Base-by-base conservation (phyloP, 345 rosid genomes). In the Camelina laxa region DNA sequence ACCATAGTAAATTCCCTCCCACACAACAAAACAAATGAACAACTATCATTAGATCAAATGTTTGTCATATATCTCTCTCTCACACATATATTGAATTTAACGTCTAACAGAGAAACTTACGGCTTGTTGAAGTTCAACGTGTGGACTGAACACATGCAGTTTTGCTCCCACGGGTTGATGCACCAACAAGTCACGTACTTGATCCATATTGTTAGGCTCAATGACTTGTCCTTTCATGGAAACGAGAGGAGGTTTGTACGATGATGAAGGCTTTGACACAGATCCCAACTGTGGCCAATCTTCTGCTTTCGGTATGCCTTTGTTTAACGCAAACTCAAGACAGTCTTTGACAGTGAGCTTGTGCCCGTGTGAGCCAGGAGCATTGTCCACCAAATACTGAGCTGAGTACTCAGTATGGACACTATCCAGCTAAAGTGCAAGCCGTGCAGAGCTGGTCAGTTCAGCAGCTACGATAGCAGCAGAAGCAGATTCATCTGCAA, bases 161-260 rank as follows among this genome's bases (percentile, higher is more conserved):
- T 21, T 58, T 33, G 62, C 62, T 58, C 62, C 62, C 41, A 41
- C 35, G 1, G 51, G 51, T 41, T 62, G 51, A 21, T 62, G 13
- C 35, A 4, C 3, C 14, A 42, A 41, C 7, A 60, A 13, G 12
- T 41, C 35, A 8, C 11, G 24, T 42, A 7, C 51, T 62, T 41
- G 20, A 4, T 41, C 31, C 4, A 62, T 0, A 15, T 62, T 1
- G 20, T 62, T 14, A 62, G 67, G 0, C 36, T 62, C 51, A 14
- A 62, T 42, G 51, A 62, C 36, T 62, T 62, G 1, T 22, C 67
- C 67, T 62, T 62, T 41, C 51, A 62, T 62, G 51, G 67, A 42
- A 42, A 62, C 36, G 7, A 22, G 51, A 62, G 51, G 17, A 19
- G 64, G 45, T 35, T 35, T 11, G 2, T 35, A 35, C 1, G 64